Base-by-base conservation (phyloP, 805 yeast genomes). In the Lipomyces kockii region DNA sequence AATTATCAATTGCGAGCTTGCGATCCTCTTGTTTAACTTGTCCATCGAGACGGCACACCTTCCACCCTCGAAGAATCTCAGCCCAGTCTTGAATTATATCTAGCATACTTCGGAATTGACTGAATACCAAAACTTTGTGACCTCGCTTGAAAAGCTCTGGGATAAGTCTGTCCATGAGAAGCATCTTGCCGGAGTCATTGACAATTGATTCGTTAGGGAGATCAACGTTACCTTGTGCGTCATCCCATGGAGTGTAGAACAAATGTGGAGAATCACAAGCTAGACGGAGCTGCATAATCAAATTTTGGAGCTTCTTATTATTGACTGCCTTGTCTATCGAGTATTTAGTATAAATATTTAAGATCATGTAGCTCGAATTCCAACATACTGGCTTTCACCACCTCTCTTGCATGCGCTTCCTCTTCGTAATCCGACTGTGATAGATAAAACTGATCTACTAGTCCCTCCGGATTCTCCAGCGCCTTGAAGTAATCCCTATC, bases 251-350 rank as follows among this genome's bases (percentile, higher is more conserved):
- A 70, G 87, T 89, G 78, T 88, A 91, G 75, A 90, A 91, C 55
- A 90, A 76, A 74, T 89, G 90, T 0, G 98, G 97, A 0, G 97
- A 89, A 74, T 92, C 89, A 72, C 97, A 92, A 8, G 91, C 85
- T 66, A 88, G 86, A 56, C 99, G 82, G 61, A 93, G 81, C 77
- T 93, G 98, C 91, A 93, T 91, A 80, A 90, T 82, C 73, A 86
- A 73, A 73, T 91, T 91, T 70, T 85, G 88, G 62, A 91, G 79
- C 60, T 82, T 82, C 71, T 88, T 88, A 49, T 80, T 78, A 22
- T 80, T 80, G 5, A 88, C 76, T 76, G 79, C 32, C 76, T 76
- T 6, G 74, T 76, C 25, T 71, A 71, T 32, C 14, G 53, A 20
- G 29, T 32, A 25, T 11, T 32, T 56, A 39, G 57, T 56, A 20